These are phyloP conservation scores for Tetrahymena borealis DNA, from an alignment of 73 alveolate species.

Conservation along the genomic window DNA sequence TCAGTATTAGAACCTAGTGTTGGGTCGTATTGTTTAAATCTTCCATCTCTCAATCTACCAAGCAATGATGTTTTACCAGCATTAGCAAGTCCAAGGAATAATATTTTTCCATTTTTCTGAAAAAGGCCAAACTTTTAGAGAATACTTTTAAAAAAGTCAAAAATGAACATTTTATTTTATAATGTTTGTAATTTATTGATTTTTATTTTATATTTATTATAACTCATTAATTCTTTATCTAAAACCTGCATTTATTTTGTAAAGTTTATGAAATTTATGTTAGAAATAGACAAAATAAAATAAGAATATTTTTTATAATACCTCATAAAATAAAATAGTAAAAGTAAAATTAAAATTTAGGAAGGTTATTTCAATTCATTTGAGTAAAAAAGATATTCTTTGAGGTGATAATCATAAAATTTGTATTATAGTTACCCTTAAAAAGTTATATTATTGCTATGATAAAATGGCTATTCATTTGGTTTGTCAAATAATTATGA, in stretches of 20 bases:
- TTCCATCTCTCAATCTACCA: constrained; percentile 93
- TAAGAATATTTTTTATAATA: too few species aligned
- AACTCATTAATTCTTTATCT: too few species aligned
- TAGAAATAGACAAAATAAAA: too few species aligned
- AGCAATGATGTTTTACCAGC: constrained; percentile 97
- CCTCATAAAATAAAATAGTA: too few species aligned
- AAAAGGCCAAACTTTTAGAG: constrained; percentile 83
- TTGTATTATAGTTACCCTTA: too few species aligned
- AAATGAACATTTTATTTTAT: constrained; percentile 55
- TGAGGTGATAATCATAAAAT: too few species aligned
- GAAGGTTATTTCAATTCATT: too few species aligned
- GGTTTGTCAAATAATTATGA: not conserved
- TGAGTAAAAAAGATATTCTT: too few species aligned
- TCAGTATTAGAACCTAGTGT: constrained; percentile 97
- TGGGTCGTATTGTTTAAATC: constrained; percentile 95
- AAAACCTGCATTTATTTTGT: not conserved
- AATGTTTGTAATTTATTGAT: not conserved
- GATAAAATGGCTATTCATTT: not conserved
- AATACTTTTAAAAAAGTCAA: constrained; percentile 71
- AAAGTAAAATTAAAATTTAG: too few species aligned
- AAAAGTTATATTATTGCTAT: not conserved
- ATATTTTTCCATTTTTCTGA: constrained; percentile 92
- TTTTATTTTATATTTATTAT: too few species aligned
- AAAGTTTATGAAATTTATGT: not conserved
- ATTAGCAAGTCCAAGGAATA: constrained; percentile 90